A percentile compares a stretch with the other conserved stretches of the same genome.
phyloP scores from a whole-genome alignment of 1,284 basidiomycete genomes.

The Nidula niveotomentosa region DNA sequence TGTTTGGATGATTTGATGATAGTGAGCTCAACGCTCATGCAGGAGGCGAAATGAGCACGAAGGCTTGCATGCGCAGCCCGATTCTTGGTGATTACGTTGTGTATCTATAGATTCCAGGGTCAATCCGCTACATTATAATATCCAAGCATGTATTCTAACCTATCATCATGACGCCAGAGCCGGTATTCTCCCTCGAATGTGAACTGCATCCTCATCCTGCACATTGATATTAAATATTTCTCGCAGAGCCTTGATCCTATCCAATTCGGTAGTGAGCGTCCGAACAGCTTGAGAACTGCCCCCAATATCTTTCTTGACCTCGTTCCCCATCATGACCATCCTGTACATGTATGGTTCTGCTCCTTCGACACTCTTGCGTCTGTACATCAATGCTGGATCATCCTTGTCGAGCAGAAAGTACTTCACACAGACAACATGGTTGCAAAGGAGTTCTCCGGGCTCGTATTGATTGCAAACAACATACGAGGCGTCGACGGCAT shows the following conservation, averaged over 20 bases:
- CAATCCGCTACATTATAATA: too few relatives aligned
- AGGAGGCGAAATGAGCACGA: too few relatives aligned
- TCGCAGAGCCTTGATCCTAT: slow-evolving; percentile 27
- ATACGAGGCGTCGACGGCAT: slow-evolving; percentile 27
- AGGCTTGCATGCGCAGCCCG: too few relatives aligned
- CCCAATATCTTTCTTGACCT: slow-evolving; percentile 24
- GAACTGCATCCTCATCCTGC: slow-evolving; percentile 13
- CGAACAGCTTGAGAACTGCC: slow-evolving; percentile 19
- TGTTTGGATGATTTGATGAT: too few relatives aligned
- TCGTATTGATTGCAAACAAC: slow-evolving; percentile 20
- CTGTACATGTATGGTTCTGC: slow-evolving; percentile 21
- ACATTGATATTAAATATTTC: slow-evolving; percentile 30
- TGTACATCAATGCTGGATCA: slow-evolving; percentile 6
- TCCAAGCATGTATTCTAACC: too few relatives aligned
- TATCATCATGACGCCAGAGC: background rate
- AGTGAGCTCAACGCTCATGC: too few relatives aligned
- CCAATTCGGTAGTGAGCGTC: slow-evolving; percentile 24
- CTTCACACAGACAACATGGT: slow-evolving; percentile 27
- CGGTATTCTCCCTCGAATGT: slow-evolving; percentile 20
- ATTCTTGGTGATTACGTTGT: too few relatives aligned
- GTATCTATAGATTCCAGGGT: too few relatives aligned
- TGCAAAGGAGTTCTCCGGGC: slow-evolving; percentile 22
- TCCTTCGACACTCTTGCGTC: slow-evolving; percentile 3
- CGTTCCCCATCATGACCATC: slow-evolving; percentile 23
- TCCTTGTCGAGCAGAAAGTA: slow-evolving; percentile 25